Conservation (phyloP, 225 moss, liverwort and hornwort species). For the Polytrichum formosum region DNA sequence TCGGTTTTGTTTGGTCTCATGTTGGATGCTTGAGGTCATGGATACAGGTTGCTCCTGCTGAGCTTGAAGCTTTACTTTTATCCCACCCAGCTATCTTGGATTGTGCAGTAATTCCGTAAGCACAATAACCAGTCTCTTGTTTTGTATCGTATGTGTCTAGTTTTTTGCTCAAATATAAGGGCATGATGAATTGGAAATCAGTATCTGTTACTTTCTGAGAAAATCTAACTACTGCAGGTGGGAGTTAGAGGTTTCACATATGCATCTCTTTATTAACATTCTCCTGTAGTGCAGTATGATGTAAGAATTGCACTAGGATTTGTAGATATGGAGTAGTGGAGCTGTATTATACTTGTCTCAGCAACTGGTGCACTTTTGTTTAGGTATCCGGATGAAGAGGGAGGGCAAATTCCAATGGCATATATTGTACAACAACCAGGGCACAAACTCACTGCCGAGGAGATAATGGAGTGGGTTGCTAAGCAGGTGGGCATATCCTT, state of each 20-base stretch:
- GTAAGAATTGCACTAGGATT: too few relatives aligned
- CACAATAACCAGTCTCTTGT: not conserved
- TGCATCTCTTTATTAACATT: too few relatives aligned
- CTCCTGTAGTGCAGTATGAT: too few relatives aligned
- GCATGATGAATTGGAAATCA: too few relatives aligned
- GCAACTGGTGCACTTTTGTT: not conserved
- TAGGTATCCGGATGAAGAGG: slow-evolving; percentile 51
- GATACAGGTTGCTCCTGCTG: slow-evolving; percentile 58
- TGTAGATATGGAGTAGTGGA: too few relatives aligned
- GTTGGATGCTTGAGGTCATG: slow-evolving; percentile 1
- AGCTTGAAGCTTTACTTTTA: slow-evolving; percentile 53
- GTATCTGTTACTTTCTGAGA: too few relatives aligned
- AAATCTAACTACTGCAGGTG: too few relatives aligned
- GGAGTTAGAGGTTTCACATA: too few relatives aligned
- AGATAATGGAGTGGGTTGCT: slow-evolving; percentile 39
- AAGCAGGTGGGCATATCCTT: slow-evolving; percentile 19
- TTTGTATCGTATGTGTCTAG: too few relatives aligned
- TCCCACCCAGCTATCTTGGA: slow-evolving; percentile 46
- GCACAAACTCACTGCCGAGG: slow-evolving; percentile 18
- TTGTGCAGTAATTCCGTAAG: slow-evolving; percentile 63
- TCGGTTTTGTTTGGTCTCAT: not conserved
- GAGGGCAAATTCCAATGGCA: slow-evolving; percentile 57
- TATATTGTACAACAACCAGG: slow-evolving; percentile 39
- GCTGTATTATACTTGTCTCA: too few relatives aligned
- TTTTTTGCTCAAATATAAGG: too few relatives aligned